Evolutionary conservation across 2,329 filamentous ascomycete species (phyloP).

Genomic region (Penicillium carneum): DNA sequence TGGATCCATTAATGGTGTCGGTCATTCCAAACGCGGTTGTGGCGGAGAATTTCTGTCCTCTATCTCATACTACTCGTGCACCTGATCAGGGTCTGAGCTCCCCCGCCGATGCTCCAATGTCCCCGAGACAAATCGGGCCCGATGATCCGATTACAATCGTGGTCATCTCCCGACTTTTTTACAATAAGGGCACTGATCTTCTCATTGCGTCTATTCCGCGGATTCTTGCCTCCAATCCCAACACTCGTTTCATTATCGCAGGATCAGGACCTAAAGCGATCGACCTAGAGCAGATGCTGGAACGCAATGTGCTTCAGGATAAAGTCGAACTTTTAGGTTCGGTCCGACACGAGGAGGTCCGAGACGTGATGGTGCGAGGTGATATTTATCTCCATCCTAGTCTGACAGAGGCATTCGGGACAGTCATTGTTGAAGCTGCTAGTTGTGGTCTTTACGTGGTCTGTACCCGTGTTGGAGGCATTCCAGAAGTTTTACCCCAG

Average conservation of each 20-base stretch:
- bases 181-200: constrained; percentile 97
- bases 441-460: constrained; percentile 96
- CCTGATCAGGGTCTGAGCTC: constrained; percentile 35
- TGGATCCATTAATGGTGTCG: constrained; percentile 96
- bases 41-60: constrained; percentile 89
- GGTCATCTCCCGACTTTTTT: constrained; percentile 95
- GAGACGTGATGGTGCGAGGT: constrained; percentile 94
- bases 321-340: constrained; percentile 90
- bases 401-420: constrained; percentile 95
- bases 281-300: constrained; percentile 96
- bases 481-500: constrained; percentile 90
- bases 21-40: constrained; percentile 98
- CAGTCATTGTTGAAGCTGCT: constrained; percentile 95
- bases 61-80: constrained; percentile 60
- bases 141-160: constrained; percentile 93
- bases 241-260: constrained; percentile 95
- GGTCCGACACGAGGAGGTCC: constrained; percentile 92
- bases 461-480: constrained; percentile 93
- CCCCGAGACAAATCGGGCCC: constrained; percentile 75
- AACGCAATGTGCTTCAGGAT: constrained; percentile 91
- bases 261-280: constrained; percentile 96
- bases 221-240: constrained; percentile 85
- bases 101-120: constrained; percentile 53
- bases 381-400: constrained; percentile 97
- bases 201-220: constrained; percentile 95